These are phyloP conservation scores for Neonothopanus nambi DNA, from an alignment of 1,284 basidiomycete genomes.

Conservation along the genomic window DNA sequence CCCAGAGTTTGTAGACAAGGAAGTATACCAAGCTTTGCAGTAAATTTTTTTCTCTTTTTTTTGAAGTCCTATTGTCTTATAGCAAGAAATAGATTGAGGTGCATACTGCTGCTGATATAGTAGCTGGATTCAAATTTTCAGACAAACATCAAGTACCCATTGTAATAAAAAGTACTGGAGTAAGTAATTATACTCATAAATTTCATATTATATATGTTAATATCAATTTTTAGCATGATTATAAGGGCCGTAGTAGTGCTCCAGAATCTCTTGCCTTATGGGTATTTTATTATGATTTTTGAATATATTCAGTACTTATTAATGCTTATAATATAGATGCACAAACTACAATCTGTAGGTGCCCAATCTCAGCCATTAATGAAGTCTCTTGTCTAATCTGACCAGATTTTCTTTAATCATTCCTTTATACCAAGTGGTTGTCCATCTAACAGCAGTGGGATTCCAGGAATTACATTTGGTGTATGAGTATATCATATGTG, in stretches of 20 bases:
- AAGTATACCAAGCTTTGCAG: constrained; percentile 16
- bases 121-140: constrained; percentile 19
- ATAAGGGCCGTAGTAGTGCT: constrained; percentile 13
- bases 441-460: background rate
- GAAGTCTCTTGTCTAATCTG: background rate
- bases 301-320: too few species aligned
- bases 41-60: background rate
- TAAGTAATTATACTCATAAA: constrained; percentile 1
- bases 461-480: constrained; percentile 18
- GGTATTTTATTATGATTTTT: too few species aligned
- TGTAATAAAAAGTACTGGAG: constrained; percentile 18
- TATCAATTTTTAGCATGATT: constrained; percentile 14
- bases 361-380: background rate
- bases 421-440: constrained; percentile 10
- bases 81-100: constrained; percentile 8
- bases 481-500: too few species aligned
- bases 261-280: constrained; percentile 12
- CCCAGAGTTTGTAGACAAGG: constrained; percentile 18
- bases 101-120: constrained; percentile 7
- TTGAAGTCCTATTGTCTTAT: background rate
- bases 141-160: constrained; percentile 15
- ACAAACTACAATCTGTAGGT: background rate
- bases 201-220: background rate
- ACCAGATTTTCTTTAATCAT: background rate
- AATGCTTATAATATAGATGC: too few species aligned